These are phyloP conservation scores for Cryptosporidium tyzzeri DNA, from an alignment of 169 alveolate genomes.

Conservation along the genomic window DNA sequence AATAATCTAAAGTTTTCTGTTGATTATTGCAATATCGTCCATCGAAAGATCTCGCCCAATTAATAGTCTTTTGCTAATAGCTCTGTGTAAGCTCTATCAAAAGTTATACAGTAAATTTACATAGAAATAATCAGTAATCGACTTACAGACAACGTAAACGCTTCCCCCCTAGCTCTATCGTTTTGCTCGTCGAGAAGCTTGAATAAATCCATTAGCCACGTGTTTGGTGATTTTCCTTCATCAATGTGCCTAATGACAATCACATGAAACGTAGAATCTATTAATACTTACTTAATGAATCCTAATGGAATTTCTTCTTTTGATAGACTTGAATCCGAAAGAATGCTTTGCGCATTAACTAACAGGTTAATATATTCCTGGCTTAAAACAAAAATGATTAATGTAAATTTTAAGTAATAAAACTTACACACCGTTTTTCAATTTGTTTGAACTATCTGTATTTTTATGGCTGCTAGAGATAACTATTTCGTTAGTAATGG, in stretches of 20 bases:
- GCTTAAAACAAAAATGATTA: conserved; percentile 1
- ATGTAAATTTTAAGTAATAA: background rate
- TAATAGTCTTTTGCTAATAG: conserved; percentile 36
- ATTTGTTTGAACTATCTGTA: conserved; percentile 1
- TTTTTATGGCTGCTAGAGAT: background rate
- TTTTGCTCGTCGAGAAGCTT: conserved; percentile 33
- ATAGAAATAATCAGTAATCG: background rate
- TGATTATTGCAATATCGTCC: conserved; percentile 23
- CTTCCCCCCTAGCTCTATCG: conserved; percentile 65
- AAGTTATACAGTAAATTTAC: background rate
- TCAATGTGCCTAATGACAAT: conserved; percentile 33
- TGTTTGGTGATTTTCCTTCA: conserved; percentile 59
- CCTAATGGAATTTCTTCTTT: conserved; percentile 62
- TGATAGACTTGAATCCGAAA: conserved; percentile 39
- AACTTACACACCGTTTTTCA: conserved; percentile 42
- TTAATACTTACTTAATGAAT: conserved; percentile 28
- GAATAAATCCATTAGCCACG: conserved; percentile 52
- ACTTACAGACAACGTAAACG: conserved; percentile 41
- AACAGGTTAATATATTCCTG: conserved; percentile 24
- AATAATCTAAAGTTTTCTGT: background rate
- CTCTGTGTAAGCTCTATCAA: conserved; percentile 29
- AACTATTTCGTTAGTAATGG: conserved; percentile 27
- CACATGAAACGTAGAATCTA: background rate
- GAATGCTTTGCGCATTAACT: conserved; percentile 7
- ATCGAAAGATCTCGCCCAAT: conserved; percentile 5